Conservation (phyloP, 2,329 filamentous ascomycete genomes). For the Neurospora sp. region DNA sequence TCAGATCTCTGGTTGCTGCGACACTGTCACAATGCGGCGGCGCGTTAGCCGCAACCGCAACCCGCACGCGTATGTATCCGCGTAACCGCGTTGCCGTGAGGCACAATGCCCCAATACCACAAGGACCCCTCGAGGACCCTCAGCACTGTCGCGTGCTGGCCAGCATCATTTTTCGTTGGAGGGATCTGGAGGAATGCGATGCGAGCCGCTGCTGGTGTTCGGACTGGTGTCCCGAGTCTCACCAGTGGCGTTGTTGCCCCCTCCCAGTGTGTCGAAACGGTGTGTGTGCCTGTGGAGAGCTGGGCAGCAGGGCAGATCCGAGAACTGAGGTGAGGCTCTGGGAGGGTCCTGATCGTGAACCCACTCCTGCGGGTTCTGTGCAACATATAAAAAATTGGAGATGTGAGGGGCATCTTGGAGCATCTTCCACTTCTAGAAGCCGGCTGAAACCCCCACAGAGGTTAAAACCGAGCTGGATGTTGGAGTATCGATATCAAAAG, state of each 20-base stretch:
- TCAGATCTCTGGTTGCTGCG: not conserved
- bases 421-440: constrained; percentile 15
- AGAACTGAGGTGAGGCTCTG: constrained; percentile 19
- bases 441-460: not conserved
- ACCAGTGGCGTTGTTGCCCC: constrained; percentile 13
- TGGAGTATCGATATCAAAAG: constrained; percentile 9
- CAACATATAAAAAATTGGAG: constrained; percentile 19
- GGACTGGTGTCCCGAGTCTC: constrained; percentile 5
- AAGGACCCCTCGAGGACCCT: not conserved
- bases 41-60: not conserved
- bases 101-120: not conserved
- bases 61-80: not conserved
- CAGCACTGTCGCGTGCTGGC: not conserved
- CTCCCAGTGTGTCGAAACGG: constrained; percentile 12
- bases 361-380: constrained; percentile 22
- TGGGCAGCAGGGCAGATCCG: constrained; percentile 16
- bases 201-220: not conserved
- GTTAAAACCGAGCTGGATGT: constrained; percentile 8
- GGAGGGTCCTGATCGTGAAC: constrained; percentile 21
- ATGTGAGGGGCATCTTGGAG: constrained; percentile 14
- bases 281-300: constrained; percentile 13
- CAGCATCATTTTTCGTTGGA: not conserved
- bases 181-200: not conserved
- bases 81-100: not conserved
- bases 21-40: not conserved